Conservation (phyloP, 1,139 yeast genomes). For the Protomyces inundatus region DNA sequence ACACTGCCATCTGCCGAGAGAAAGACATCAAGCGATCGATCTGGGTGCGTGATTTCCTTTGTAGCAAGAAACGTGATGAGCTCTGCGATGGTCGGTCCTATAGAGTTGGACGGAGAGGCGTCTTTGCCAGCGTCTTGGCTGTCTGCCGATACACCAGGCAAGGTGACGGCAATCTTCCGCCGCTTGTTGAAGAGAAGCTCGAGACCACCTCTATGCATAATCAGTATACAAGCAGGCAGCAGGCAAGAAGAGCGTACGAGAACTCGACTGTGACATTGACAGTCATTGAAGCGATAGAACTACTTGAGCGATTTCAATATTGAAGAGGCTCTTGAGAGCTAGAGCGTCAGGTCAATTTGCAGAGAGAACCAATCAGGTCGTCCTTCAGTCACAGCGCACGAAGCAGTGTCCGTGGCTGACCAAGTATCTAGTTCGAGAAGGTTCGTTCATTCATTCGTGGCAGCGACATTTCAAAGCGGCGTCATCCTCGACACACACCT, state of each 20-base stretch:
- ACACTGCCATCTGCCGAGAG: slow-evolving; percentile 10
- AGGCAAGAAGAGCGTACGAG: background rate
- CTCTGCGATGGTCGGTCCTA: background rate
- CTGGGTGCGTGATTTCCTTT: background rate
- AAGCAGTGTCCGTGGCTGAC: no score
- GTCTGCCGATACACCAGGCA: background rate
- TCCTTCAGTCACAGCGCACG: no score
- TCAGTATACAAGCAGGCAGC: background rate
- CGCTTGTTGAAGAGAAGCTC: slow-evolving; percentile 20
- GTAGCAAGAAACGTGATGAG: background rate
- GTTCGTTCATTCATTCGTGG: no score
- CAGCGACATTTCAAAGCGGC: no score
- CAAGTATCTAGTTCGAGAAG: no score
- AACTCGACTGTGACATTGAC: background rate
- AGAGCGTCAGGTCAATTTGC: no score
- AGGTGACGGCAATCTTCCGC: background rate
- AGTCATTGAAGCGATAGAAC: background rate
- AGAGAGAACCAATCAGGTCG: no score
- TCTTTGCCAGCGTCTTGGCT: background rate
- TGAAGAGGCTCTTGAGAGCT: no score
- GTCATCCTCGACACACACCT: no score
- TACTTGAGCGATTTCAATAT: no score
- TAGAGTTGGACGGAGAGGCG: background rate
- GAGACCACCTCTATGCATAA: slow-evolving; percentile 2
- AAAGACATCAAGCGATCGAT: slow-evolving; percentile 39